Evolutionary conservation across 495 filamentous ascomycete species (phyloP), one percentile per base, ranked within the genome.

Genomic region (Aspergillus conjunctus): DNA sequence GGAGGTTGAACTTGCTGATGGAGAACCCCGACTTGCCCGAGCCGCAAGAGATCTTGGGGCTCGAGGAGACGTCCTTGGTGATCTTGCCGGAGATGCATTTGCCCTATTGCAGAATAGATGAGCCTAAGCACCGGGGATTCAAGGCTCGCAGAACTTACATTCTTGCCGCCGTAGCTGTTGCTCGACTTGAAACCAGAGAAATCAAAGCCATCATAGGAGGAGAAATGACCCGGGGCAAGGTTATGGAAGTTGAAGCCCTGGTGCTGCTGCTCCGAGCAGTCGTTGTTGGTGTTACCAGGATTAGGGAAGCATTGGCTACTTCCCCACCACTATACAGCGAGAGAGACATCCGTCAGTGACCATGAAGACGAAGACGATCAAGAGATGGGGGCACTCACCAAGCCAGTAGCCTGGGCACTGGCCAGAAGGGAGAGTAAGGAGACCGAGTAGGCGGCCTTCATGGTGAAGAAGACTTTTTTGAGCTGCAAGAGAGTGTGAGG

Each of bases 251-350:
- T 81, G 67, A 89, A 91, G 39, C 93, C 92, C 18, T 65, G 63
- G 22, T 78, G 71, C 73, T 93, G 88, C 56, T 87, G 65, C 15
- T 82, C 70, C 51, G 80, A 86, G 79, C 92, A 96, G 52, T 87
- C 73, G 76, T 95, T 93, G 77, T 91, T 75, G 67, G 84, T 88
- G 79, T 90, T 92, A 51, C 75, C 75, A 8, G 91, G 91, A 77
- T 80, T 88, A 50, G 77, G 76, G 77, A 86, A 96, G 51, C 80
- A 72, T 41, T 79, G 70, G 54, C 85, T 81, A 58, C 81, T 77
- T 67, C 75, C 73, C 83, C 89, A 93, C 69, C 68, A 72, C 71
- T 71, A n/a, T n/a, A n/a, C n/a, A n/a, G n/a, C n/a, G n/a, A n/a
- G n/a, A 58, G 17, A 66, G 26, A 59, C 15, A 9, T 20, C 8